These are phyloP conservation scores for Houttuynia cordata DNA, from an alignment of 164 flowering plant species.

Conservation along the genomic window DNA sequence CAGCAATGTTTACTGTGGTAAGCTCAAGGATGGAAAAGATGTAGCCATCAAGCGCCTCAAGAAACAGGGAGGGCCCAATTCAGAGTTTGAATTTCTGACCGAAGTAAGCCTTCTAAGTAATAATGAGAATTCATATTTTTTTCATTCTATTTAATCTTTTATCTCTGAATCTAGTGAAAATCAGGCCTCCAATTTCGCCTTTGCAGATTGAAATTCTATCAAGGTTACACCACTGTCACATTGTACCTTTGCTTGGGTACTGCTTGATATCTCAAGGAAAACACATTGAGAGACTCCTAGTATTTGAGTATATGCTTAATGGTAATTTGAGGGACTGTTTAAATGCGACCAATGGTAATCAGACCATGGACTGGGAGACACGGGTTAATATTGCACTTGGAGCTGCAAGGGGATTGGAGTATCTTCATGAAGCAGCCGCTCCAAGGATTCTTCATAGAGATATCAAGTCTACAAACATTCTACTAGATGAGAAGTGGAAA, in stretches of 20 bases:
- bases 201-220: slow-evolving; percentile 74
- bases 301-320: slow-evolving; percentile 73
- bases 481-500: slow-evolving; percentile 70
- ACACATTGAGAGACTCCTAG: slow-evolving; percentile 63
- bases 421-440: slow-evolving; percentile 97
- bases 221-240: slow-evolving; percentile 84
- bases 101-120: slow-evolving; percentile 47
- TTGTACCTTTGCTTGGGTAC: slow-evolving; percentile 89
- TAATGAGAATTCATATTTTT: too few species aligned
- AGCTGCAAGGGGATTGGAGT: slow-evolving; percentile 95
- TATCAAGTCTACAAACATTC: slow-evolving; percentile 92
- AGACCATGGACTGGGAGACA: slow-evolving; percentile 58
- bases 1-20: slow-evolving; percentile 79
- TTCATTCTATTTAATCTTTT: neutral
- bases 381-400: slow-evolving; percentile 86
- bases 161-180: neutral
- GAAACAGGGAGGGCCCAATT: slow-evolving; percentile 50
- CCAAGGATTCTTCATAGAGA: slow-evolving; percentile 96
- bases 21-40: slow-evolving; percentile 60
- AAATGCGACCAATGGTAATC: slow-evolving; percentile 43
- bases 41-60: slow-evolving; percentile 79
- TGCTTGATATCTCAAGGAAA: slow-evolving; percentile 73
- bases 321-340: slow-evolving; percentile 84
- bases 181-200: neutral
- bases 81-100: slow-evolving; percentile 45